These are phyloP conservation scores for Parastagonospora avenae DNA, from an alignment of 2,329 filamentous ascomycete species.

Conservation along the genomic window DNA sequence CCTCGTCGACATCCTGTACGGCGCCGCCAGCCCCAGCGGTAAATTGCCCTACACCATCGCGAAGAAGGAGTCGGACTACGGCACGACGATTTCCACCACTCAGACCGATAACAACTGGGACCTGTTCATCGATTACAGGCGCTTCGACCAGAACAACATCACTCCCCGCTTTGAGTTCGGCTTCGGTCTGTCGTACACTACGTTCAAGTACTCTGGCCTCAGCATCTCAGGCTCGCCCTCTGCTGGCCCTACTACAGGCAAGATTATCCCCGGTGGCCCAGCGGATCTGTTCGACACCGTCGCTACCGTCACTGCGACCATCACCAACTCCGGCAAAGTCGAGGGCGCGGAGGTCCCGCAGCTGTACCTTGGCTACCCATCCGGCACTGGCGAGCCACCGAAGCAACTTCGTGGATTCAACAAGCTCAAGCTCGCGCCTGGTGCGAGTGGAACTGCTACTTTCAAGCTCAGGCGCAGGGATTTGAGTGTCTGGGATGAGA, in stretches of 20 bases:
- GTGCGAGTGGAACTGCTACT: constrained; percentile 34
- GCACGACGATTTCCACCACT: constrained; percentile 20
- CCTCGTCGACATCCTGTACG: constrained; percentile 54
- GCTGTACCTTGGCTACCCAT: constrained; percentile 45
- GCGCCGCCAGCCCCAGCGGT: constrained; percentile 53
- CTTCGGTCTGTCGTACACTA: constrained; percentile 52
- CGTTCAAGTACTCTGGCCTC: constrained; percentile 48
- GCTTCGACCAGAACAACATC: constrained; percentile 50
- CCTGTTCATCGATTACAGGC: constrained; percentile 53
- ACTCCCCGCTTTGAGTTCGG: constrained; percentile 52
- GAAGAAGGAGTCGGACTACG: constrained; percentile 41
- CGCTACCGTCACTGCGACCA: constrained; percentile 40
- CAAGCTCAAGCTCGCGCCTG: constrained; percentile 40
- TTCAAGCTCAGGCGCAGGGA: constrained; percentile 45
- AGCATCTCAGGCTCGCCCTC: constrained; percentile 27
- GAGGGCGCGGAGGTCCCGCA: constrained; percentile 47
- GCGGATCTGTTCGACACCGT: constrained; percentile 43
- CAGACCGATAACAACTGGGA: constrained; percentile 45
- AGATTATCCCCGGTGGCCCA: constrained; percentile 33
- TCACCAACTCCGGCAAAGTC: constrained; percentile 44
- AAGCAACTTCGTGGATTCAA: constrained; percentile 46
- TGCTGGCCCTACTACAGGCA: constrained; percentile 30
- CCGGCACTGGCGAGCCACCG: constrained; percentile 34
- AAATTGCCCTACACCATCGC: constrained; percentile 61
- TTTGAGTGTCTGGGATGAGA: constrained; percentile 45